Evolutionary conservation across 768 basidiomycete genomes (phyloP).

Genomic region (Cyclocybe aegerita): DNA sequence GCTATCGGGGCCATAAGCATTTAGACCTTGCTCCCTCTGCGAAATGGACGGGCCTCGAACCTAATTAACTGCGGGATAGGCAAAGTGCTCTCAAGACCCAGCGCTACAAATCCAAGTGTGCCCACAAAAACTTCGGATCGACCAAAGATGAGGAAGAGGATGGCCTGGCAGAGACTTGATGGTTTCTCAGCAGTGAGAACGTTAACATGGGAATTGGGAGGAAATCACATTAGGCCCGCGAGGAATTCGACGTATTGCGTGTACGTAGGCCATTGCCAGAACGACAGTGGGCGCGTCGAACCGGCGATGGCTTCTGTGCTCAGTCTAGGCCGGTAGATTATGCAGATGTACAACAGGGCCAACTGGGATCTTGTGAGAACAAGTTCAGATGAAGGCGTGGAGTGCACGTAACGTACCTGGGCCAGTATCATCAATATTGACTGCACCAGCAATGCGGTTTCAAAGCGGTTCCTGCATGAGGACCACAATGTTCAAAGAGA

Average conservation of each 20-base stretch:
- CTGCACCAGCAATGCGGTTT: constrained; percentile 74
- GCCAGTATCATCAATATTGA: constrained; percentile 83
- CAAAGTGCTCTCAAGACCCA: constrained; percentile 85
- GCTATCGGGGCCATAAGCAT: constrained; percentile 33
- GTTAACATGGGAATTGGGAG: not conserved
- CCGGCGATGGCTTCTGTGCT: constrained; percentile 58
- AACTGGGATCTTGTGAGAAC: constrained; percentile 43
- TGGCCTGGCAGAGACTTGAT: constrained; percentile 63
- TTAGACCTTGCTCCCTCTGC: constrained; percentile 3
- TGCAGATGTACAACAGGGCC: constrained; percentile 79
- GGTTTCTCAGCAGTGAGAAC: not conserved
- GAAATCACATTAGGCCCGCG: constrained; percentile 68
- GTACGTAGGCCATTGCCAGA: constrained; percentile 87
- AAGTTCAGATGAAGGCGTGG: constrained; percentile 6
- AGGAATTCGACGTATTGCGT: constrained; percentile 81
- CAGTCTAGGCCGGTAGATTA: constrained; percentile 60
- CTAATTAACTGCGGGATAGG: constrained; percentile 84
- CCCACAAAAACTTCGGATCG: constrained; percentile 58
- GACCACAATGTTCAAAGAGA: not conserved
- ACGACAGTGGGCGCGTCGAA: constrained; percentile 67
- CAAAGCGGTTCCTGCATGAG: constrained; percentile 58
- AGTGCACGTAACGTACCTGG: constrained; percentile 48
- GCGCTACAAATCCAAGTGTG: constrained; percentile 70
- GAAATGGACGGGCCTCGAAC: constrained; percentile 31
- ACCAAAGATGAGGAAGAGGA: constrained; percentile 73